phyloP scores from a whole-genome alignment of 2,329 filamentous ascomycete species.

The Zymoseptoria passerinii region DNA sequence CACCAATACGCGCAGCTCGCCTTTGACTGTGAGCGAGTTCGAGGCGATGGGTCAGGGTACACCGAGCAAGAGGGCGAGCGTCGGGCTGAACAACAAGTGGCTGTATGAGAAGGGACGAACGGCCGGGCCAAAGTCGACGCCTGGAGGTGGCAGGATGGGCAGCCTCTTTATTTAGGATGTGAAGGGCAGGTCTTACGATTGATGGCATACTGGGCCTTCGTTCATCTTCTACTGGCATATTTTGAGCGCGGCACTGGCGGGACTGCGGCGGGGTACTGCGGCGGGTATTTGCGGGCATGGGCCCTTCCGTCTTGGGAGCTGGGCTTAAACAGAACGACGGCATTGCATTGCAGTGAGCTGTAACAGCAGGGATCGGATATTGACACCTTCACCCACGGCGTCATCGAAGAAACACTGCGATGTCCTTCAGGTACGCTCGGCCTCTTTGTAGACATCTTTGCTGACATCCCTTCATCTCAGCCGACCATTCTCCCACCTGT shows the following conservation, averaged over 20 bases:
- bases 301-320: neutral
- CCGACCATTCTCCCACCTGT: neutral
- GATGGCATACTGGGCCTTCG: neutral
- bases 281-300: neutral
- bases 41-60: constrained; percentile 19
- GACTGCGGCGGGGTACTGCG: neutral
- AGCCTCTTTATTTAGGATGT: neutral
- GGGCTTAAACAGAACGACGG: neutral
- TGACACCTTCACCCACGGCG: neutral
- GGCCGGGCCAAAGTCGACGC: constrained; percentile 8
- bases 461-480: neutral
- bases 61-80: constrained; percentile 47
- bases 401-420: neutral
- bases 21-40: constrained; percentile 39
- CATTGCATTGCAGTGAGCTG: neutral
- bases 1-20: constrained; percentile 43
- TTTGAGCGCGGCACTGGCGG: neutral
- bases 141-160: neutral
- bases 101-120: constrained; percentile 68
- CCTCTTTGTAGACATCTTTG: neutral
- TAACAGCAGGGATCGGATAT: neutral
- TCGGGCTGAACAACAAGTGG: constrained; percentile 87
- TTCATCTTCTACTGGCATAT: neutral
- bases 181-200: neutral
- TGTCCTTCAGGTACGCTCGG: neutral